phyloP scores from a whole-genome alignment of 768 basidiomycete species.

The Boletus pseudo-olivaceus region DNA sequence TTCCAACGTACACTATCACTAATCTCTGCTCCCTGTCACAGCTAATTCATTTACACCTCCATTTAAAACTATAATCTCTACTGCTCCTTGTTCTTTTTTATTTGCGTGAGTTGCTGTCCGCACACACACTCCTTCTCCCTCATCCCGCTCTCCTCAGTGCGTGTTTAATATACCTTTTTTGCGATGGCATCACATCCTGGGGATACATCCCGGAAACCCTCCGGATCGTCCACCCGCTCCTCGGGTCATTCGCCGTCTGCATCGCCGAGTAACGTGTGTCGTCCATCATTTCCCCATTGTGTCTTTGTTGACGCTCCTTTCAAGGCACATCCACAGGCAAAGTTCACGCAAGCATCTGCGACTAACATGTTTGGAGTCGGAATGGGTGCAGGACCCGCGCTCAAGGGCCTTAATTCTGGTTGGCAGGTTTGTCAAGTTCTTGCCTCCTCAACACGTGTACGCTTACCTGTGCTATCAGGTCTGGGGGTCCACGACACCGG shows the following conservation, averaged over 20 bases:
- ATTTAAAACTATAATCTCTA: slow-evolving; percentile 34
- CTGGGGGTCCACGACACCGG: slow-evolving; percentile 50
- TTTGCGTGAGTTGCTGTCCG: slow-evolving; percentile 25
- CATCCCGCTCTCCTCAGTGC: slow-evolving; percentile 22
- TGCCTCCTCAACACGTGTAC: slow-evolving; percentile 2
- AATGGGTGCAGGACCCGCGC: slow-evolving; percentile 42
- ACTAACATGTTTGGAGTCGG: slow-evolving; percentile 53
- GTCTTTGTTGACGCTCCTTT: slow-evolving; percentile 8
- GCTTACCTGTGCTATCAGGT: slow-evolving; percentile 39
- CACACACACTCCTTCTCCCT: slow-evolving; percentile 10
- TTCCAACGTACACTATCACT: slow-evolving; percentile 26
- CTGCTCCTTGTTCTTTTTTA: slow-evolving; percentile 23
- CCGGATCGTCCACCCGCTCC: slow-evolving; percentile 66
- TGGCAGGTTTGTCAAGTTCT: slow-evolving; percentile 56
- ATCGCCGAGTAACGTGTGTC: slow-evolving; percentile 56
- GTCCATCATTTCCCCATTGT: not conserved
- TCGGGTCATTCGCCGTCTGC: slow-evolving; percentile 58
- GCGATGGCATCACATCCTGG: slow-evolving; percentile 35
- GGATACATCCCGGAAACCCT: slow-evolving; percentile 60
- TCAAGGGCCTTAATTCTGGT: slow-evolving; percentile 55
- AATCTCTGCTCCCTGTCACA: slow-evolving; percentile 23
- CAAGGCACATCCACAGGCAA: slow-evolving; percentile 44
- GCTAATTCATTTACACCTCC: slow-evolving; percentile 35
- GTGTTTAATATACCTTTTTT: slow-evolving; percentile 28
- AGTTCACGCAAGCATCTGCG: slow-evolving; percentile 39